Base-by-base conservation (phyloP, 2,329 filamentous ascomycete species). In the Penicillium sp. region DNA sequence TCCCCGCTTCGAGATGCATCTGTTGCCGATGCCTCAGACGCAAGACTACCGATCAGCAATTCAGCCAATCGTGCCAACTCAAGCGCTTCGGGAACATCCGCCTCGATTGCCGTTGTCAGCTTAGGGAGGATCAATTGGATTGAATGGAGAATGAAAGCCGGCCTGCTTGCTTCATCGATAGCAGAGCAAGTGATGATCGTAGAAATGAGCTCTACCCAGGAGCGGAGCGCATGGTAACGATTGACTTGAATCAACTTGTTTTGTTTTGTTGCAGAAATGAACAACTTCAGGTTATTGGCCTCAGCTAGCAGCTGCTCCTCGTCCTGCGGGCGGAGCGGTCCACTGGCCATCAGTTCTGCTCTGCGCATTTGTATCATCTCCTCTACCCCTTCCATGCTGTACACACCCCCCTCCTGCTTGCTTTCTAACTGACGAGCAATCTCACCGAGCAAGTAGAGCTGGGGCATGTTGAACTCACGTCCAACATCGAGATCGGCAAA, bases 121-220 rank as follows among this genome's bases (percentile, higher is more conserved):
- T 91, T 95, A 0, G 94, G 92, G 7, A 97, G 80, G 46, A 95
- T 89, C 14, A 93, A 84, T 69, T 97, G 92, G 5, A 99, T 80
- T 0, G 89, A 87, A 69, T 96, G 91, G 11, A 97, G 77, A 53
- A 96, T 86, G 69, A 97, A 92, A 0, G 88, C 85, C 5, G 87
- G 87, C 67, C 88, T 88, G 30, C 83, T 84, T 1, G 84, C 84
- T 50, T 85, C 83, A 56, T 89, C 88, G 69, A 96, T 88, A 50
- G 94, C 88, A 62, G 90, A 91, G 54, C 84, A 87, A 64, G 91
- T 88, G 19, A 96, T 82, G 76, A 96, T 89, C 22, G 97, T 85
- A 50, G 91, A 85, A 44, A 96, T 76, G 30, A 97, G 81, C 65
- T 92, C 90, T 1, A 88, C 85, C 93, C 95, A 99, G 0, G 90